Base-by-base conservation (phyloP, 139 green algal species). In the Asterochloris sp. region DNA sequence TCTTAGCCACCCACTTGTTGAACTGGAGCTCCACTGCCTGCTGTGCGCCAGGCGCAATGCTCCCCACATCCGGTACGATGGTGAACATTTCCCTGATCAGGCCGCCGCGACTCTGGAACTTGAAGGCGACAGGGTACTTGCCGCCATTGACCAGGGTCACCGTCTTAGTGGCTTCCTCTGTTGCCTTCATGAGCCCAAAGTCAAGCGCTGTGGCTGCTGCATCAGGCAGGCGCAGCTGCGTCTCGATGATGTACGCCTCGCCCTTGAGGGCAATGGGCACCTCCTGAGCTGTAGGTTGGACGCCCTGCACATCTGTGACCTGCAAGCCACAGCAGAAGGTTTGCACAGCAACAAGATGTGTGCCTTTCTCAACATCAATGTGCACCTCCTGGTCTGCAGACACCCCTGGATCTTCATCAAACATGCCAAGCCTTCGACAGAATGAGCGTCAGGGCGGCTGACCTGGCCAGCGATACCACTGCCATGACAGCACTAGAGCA, bases 211-310 rank as follows among this genome's bases (percentile, higher is more conserved):
- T 79, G 60, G 84, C 60, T 61, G 82, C 85, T 13, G 88, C 87
- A 63, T 89, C 86, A 21, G 91, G 91, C 84, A 91, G 94, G 76
- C 88, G 90, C 54, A 95, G 82, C 74, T 93, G 88, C 0, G 90
- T 79, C 24, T 94, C 89, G 64, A 96, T 95, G 68, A 89, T 89
- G 88, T 95, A 95, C 0, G 91, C 90, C 86, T 96, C 93, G 11
- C 87, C 92, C 74, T 88, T 87, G 84, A 96, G 85, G 24, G 81
- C 63, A 62, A 96, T 87, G 60, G 85, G 82, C 9, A 91, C 82
- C 69, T 87, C 86, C 74, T 89, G 84, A 21, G 85, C 89, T 24
- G 92, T 80, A 23, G 86, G 86, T 79, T 89, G 84, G 23, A 88
- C 76, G 67, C 87, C 88, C 74, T 86, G 61, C 23, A 88, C 81